phyloP scores from a whole-genome alignment of 2,329 filamentous ascomycete genomes.

The Rosellinia necatrix region DNA sequence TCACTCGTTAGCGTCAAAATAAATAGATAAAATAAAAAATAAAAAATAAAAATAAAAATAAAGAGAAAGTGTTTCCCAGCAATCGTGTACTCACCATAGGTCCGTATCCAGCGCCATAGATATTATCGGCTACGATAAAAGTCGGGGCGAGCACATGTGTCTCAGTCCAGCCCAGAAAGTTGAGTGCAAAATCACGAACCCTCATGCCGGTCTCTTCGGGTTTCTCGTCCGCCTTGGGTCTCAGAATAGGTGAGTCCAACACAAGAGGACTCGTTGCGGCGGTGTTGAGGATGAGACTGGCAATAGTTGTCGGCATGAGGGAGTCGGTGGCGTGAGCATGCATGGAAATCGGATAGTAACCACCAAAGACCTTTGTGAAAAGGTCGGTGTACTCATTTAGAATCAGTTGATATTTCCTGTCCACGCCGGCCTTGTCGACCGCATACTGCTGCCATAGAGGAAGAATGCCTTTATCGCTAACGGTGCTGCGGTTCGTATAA shows the following conservation, averaged over 20 bases:
- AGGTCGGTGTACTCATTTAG: conserved; percentile 29
- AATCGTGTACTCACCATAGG: conserved; percentile 22
- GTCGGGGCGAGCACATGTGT: conserved; percentile 28
- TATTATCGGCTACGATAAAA: conserved; percentile 31
- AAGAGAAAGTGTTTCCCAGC: neutral
- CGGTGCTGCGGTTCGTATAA: conserved; percentile 30
- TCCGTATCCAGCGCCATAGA: conserved; percentile 31
- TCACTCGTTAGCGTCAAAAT: conserved; percentile 1
- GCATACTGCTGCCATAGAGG: conserved; percentile 34
- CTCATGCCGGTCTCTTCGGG: conserved; percentile 28
- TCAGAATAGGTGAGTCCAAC: conserved; percentile 20
- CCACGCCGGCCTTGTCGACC: conserved; percentile 28
- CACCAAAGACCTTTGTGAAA: conserved; percentile 30
- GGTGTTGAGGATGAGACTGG: conserved; percentile 31
- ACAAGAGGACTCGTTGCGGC: conserved; percentile 26
- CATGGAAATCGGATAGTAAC: conserved; percentile 32
- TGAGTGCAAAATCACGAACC: conserved; percentile 26
- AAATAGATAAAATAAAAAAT: no score
- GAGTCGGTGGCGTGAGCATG: conserved; percentile 25
- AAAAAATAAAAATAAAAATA: no score
- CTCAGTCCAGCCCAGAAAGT: conserved; percentile 30
- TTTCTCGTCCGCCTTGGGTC: conserved; percentile 24
- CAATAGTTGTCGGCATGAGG: conserved; percentile 28
- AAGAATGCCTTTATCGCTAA: conserved; percentile 24
- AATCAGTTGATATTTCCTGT: conserved; percentile 30